Conservation (phyloP, 2,329 filamentous ascomycete genomes). For the Sporothrix mexicana region DNA sequence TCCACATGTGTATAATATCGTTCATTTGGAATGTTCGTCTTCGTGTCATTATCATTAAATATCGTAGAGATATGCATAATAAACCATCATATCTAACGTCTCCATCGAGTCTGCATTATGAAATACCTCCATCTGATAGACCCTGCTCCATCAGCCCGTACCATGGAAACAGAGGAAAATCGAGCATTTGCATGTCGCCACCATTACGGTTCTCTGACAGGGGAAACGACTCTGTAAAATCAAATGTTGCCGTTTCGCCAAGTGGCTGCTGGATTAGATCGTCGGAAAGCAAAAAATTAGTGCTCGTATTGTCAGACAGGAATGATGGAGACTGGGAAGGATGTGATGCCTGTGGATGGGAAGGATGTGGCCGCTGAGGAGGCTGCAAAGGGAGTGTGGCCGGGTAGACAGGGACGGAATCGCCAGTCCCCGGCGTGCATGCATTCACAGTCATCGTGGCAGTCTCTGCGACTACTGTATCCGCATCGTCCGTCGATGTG, state of each 20-base stretch:
- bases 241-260: not conserved
- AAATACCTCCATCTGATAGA: not conserved
- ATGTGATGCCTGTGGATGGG: not conserved
- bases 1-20: no score
- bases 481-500: not conserved
- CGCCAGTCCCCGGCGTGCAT: not conserved
- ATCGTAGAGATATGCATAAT: no score
- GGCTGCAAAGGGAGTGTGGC: no score
- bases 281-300: not conserved
- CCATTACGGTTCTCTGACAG: not conserved
- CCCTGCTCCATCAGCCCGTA: constrained; percentile 10
- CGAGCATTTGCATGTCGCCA: not conserved
- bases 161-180: not conserved
- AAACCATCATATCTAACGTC: no score
- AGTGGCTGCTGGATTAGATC: not conserved
- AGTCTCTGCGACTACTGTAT: not conserved
- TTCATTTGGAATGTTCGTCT: no score
- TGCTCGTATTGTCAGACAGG: not conserved
- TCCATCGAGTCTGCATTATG: no score
- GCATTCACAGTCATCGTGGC: not conserved
- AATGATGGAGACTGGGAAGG: not conserved
- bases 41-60: no score
- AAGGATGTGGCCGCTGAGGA: no score
- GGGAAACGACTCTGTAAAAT: not conserved
- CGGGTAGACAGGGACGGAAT: not conserved